Evolutionary conservation across 805 yeast species (phyloP).

Genomic region (Lipomyces orientalis): DNA sequence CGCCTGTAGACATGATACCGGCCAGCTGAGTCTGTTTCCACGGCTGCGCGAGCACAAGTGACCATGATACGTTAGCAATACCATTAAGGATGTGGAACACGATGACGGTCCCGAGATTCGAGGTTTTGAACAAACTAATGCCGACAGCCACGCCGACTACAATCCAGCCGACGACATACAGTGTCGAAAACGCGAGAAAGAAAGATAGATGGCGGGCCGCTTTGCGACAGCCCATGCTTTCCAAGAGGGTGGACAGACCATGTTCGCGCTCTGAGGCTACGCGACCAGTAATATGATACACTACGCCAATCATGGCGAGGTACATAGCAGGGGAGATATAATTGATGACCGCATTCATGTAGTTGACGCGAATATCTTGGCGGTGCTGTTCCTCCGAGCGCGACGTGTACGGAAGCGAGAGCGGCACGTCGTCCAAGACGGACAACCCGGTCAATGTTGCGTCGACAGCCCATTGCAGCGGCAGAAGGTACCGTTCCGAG

Average conservation of each 20-base stretch:
- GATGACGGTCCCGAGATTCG: slow-evolving; percentile 41
- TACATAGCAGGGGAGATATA: slow-evolving; percentile 46
- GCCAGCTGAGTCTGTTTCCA: slow-evolving; percentile 44
- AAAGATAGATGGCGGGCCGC: slow-evolving; percentile 41
- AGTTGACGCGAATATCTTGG: slow-evolving; percentile 39
- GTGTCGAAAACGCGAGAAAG: slow-evolving; percentile 40
- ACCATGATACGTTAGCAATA: slow-evolving; percentile 42
- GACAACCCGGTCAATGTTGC: slow-evolving; percentile 24
- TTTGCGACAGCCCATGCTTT: slow-evolving; percentile 44
- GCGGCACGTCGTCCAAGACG: slow-evolving; percentile 28
- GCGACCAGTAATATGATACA: slow-evolving; percentile 46
- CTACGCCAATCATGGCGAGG: slow-evolving; percentile 46
- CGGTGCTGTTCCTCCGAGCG: slow-evolving; percentile 34
- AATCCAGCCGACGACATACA: slow-evolving; percentile 46
- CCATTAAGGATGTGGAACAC: slow-evolving; percentile 45
- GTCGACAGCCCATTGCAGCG: slow-evolving; percentile 47
- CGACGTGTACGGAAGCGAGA: slow-evolving; percentile 41
- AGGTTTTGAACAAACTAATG: slow-evolving; percentile 36
- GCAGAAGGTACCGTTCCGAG: slow-evolving; percentile 43
- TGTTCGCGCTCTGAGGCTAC: slow-evolving; percentile 45
- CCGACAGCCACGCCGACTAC: slow-evolving; percentile 40
- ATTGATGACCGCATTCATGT: slow-evolving; percentile 40
- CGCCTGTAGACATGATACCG: slow-evolving; percentile 44
- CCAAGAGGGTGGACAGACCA: slow-evolving; percentile 44
- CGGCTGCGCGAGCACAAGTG: slow-evolving; percentile 43